Evolutionary conservation across 441 rosid species (phyloP).

Genomic region (Viola pubescens): DNA sequence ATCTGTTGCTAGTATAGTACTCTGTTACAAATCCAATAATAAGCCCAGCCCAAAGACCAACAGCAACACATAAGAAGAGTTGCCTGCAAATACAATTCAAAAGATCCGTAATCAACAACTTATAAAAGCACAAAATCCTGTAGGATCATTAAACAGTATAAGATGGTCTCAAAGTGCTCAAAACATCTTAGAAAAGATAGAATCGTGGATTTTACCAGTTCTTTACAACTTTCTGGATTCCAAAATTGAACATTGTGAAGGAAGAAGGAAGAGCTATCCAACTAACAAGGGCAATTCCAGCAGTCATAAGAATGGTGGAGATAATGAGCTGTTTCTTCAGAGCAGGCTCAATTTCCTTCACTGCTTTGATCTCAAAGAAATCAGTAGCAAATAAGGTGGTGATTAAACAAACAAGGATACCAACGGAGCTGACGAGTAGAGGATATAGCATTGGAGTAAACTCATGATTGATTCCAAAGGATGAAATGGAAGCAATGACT

Average conservation of each 20-base stretch:
- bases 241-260: conserved; percentile 82
- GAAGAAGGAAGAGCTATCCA: conserved; percentile 76
- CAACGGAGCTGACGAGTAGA: conserved; percentile 69
- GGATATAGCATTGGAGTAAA: conserved; percentile 82
- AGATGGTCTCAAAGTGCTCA: neutral
- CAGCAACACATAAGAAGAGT: conserved; percentile 73
- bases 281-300: conserved; percentile 69
- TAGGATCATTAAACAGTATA: neutral
- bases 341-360: conserved; percentile 80
- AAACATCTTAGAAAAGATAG: conserved; percentile 1
- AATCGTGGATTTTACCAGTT: conserved; percentile 46
- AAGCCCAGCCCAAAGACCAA: conserved; percentile 98
- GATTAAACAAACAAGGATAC: conserved; percentile 72
- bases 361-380: conserved; percentile 74
- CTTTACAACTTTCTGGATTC: conserved; percentile 71
- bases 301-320: conserved; percentile 67
- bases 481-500: conserved; percentile 87
- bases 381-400: conserved; percentile 85
- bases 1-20: conserved; percentile 91
- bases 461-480: conserved; percentile 77
- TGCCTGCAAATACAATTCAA: conserved; percentile 46
- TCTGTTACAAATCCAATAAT: conserved; percentile 85
- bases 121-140: neutral
- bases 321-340: conserved; percentile 78
- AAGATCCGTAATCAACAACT: conserved; percentile 3